These are phyloP conservation scores for Pyricularia sp. DNA, from an alignment of 2,329 filamentous ascomycete species.

Conservation along the genomic window DNA sequence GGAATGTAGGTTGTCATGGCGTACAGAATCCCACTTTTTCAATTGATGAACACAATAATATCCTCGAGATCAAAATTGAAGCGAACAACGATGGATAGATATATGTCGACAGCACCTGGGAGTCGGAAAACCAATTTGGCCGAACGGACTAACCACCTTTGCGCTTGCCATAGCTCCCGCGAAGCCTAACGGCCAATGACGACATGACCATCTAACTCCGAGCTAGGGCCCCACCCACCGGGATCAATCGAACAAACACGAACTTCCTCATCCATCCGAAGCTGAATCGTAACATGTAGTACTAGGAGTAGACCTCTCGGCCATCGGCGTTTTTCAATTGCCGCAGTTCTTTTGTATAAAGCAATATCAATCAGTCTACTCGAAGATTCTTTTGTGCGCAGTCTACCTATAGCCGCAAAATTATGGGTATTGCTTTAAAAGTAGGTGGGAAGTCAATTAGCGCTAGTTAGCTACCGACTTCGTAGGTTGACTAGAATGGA, in stretches of 20 bases:
- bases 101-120: neutral
- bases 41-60: neutral
- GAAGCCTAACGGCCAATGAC: neutral
- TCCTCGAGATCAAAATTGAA: neutral
- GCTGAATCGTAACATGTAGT: too few species aligned
- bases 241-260: neutral
- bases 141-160: neutral
- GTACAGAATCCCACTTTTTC: constrained; percentile 5
- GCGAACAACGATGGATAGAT: neutral
- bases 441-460: too few species aligned
- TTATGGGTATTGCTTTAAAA: neutral
- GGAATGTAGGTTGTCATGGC: constrained; percentile 70
- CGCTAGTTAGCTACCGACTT: too few species aligned
- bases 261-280: neutral
- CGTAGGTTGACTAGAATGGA: too few species aligned
- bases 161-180: neutral
- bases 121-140: neutral
- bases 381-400: neutral
- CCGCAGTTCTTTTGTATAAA: neutral
- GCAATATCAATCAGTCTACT: neutral
- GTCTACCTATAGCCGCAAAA: neutral
- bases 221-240: neutral
- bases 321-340: neutral
- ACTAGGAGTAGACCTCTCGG: neutral
- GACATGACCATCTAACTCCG: neutral